Base-by-base conservation (phyloP, 257 asterid genomes). In the Plectranthus barbatus region DNA sequence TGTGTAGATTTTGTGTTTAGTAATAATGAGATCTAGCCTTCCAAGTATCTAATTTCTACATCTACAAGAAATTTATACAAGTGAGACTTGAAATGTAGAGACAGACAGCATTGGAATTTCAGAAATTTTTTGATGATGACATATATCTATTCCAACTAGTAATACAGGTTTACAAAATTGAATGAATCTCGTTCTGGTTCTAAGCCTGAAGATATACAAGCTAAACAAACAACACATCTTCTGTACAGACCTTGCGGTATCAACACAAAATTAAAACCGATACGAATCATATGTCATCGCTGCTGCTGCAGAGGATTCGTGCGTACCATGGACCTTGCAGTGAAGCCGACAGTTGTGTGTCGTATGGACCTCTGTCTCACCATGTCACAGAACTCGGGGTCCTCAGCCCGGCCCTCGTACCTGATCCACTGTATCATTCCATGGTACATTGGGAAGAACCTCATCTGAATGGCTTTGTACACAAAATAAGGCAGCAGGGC, bases 391-490 rank as follows among this genome's bases (percentile, higher is more conserved):
- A 70, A 89, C 33, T 80, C 94, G 0, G 90, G 90, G 39, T 87
- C 97, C 15, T 87, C 95, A 0, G 72, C 7, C 7, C 69, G 74
- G 0, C 97, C 95, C 80, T 93, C 94, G 29, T 80, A 45, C 66
- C 96, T 77, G 17, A 85, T 80, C 99, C 95, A 90, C 68, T 93
- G 99, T 52, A 93, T 82, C 94, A 84, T 86, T 3, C 85, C 90
- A 19, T 93, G 97, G 75, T 89, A 88, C 95, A 82, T 81, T 0
- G 96, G 96, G 40, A 77, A 81, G 74, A 78, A 85, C 44, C 83
- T 64, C 85, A 78, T 85, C 69, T 80, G 85, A 19, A 83, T 56
- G 6, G 86, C 81, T 10, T 79, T 76, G 71, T 77, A 87, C 2
- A 74, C 71, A 11, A 77, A 80, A 61, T 84, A 84, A 17, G 95